Percentiles rank a stretch among this genome's conserved stretches.
These are phyloP conservation scores for Microbotryomycetes sp. DNA, from an alignment of 1,284 basidiomycete genomes.

Conservation along the genomic window DNA sequence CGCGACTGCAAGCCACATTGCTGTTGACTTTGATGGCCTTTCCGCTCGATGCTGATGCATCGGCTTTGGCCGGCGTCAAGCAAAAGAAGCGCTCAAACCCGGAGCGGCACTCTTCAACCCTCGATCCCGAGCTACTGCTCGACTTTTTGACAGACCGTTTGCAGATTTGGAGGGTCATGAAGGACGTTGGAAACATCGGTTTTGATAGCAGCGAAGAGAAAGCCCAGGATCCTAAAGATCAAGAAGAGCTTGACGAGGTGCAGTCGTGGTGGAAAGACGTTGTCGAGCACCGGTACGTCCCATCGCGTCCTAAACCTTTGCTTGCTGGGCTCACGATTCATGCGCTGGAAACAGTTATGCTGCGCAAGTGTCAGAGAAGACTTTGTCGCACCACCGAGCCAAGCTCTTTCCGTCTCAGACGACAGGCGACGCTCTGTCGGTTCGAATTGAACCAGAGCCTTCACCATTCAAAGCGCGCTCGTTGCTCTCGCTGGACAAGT, in stretches of 20 bases:
- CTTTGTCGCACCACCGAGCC: constrained; percentile 25
- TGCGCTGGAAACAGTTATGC: constrained; percentile 15
- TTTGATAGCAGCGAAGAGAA: neutral
- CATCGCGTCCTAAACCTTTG: neutral
- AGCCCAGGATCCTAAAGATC: neutral
- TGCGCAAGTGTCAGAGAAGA: neutral
- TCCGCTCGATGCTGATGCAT: constrained; percentile 1
- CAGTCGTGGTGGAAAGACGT: constrained; percentile 31
- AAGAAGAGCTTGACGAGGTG: constrained; percentile 15
- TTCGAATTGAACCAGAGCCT: constrained; percentile 17
- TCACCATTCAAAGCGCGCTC: constrained; percentile 30
- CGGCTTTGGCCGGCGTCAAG: constrained; percentile 1
- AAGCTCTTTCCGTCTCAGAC: constrained; percentile 30
- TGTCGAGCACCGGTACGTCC: constrained; percentile 27
- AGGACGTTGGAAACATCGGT: constrained; percentile 12
- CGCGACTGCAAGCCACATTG: constrained; percentile 26
- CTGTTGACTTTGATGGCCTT: constrained; percentile 23
- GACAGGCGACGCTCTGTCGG: constrained; percentile 7
- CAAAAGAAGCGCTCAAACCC: constrained; percentile 22
- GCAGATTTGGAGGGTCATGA: constrained; percentile 33
- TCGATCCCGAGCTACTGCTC: constrained; percentile 30
- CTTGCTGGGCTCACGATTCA: neutral
- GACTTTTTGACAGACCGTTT: constrained; percentile 32
- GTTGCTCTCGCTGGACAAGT: constrained; percentile 30
- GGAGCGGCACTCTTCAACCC: constrained; percentile 20